Evolutionary conservation across 345 rosid species (phyloP).

Genomic region (Arabis hirsuta): DNA sequence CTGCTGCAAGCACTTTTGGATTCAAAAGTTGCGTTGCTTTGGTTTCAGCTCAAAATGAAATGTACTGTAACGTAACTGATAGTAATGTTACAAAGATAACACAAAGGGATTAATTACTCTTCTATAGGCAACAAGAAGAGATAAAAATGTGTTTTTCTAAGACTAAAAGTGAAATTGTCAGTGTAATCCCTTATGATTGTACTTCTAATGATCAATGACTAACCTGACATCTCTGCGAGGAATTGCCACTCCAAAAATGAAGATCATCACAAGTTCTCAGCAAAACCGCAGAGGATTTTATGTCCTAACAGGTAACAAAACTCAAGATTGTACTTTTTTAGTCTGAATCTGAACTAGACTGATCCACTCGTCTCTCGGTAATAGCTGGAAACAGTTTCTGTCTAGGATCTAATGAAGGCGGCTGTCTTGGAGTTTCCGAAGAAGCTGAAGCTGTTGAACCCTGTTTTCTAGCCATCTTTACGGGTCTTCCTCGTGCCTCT

Average conservation of each 20-base stretch:
- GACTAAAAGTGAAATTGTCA: slow-evolving; percentile 8
- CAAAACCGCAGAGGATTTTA: slow-evolving; percentile 25
- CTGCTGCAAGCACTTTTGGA: background rate
- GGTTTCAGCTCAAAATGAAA: slow-evolving; percentile 18
- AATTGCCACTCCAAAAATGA: background rate
- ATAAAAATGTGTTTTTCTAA: slow-evolving; percentile 12
- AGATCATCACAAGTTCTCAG: slow-evolving; percentile 22
- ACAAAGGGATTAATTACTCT: background rate
- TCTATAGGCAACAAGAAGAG: slow-evolving; percentile 20
- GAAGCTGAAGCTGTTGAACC: slow-evolving; percentile 54
- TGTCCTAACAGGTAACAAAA: slow-evolving; percentile 26
- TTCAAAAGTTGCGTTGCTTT: slow-evolving; percentile 4
- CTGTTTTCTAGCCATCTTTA: slow-evolving; percentile 58
- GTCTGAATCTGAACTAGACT: slow-evolving; percentile 68
- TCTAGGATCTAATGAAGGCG: slow-evolving; percentile 57
- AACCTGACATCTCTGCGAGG: slow-evolving; percentile 28
- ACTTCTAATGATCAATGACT: slow-evolving; percentile 22
- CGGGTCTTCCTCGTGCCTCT: slow-evolving; percentile 56
- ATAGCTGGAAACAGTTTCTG: slow-evolving; percentile 79
- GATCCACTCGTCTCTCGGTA: slow-evolving; percentile 56
- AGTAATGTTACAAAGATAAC: too few relatives aligned
- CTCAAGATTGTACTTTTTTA: slow-evolving; percentile 41
- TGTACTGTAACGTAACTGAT: background rate
- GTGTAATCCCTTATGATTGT: slow-evolving; percentile 1
- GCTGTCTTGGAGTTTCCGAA: slow-evolving; percentile 47